A percentile compares a stretch with the other conserved stretches of the same genome.
Conservation (phyloP, 2,329 filamentous ascomycete genomes). For the Massarina eburnea region DNA sequence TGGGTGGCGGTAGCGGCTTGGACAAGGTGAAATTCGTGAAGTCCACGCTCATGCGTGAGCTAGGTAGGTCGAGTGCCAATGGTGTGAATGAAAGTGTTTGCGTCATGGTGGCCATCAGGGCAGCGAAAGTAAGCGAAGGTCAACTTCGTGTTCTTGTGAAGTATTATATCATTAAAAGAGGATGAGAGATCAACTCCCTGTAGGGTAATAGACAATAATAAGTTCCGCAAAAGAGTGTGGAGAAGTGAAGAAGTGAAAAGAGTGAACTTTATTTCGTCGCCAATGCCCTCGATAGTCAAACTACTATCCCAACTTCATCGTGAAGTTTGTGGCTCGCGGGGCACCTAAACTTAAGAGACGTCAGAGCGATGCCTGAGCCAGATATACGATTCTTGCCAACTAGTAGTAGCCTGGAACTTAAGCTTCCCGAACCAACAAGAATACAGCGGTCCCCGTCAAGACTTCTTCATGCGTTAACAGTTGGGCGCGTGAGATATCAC, state of each 20-base stretch:
- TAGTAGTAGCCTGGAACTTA: slow-evolving; percentile 5
- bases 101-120: slow-evolving; percentile 17
- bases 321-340: slow-evolving; percentile 1
- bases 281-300: slow-evolving; percentile 1
- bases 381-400: slow-evolving; percentile 8
- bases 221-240: slow-evolving; percentile 8
- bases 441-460: background rate
- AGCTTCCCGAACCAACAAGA: slow-evolving; percentile 5
- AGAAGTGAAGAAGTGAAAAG: slow-evolving; percentile 2
- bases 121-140: slow-evolving; percentile 8
- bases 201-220: slow-evolving; percentile 4
- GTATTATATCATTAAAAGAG: slow-evolving; percentile 12
- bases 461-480: slow-evolving; percentile 5
- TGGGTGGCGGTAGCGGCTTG: slow-evolving; percentile 9
- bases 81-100: slow-evolving; percentile 13
- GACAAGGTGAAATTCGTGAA: slow-evolving; percentile 16
- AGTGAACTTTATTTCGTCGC: slow-evolving; percentile 1
- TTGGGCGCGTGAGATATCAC: background rate
- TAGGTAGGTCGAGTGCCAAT: slow-evolving; percentile 25
- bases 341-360: slow-evolving; percentile 3
- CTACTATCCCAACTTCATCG: slow-evolving; percentile 3
- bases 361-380: slow-evolving; percentile 9
- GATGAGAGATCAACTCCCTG: slow-evolving; percentile 17
- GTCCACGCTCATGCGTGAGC: slow-evolving; percentile 24
- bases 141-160: slow-evolving; percentile 8